Conservation (phyloP, 176 grass and related monocot genomes). For the Alopecurus myosuroides region DNA sequence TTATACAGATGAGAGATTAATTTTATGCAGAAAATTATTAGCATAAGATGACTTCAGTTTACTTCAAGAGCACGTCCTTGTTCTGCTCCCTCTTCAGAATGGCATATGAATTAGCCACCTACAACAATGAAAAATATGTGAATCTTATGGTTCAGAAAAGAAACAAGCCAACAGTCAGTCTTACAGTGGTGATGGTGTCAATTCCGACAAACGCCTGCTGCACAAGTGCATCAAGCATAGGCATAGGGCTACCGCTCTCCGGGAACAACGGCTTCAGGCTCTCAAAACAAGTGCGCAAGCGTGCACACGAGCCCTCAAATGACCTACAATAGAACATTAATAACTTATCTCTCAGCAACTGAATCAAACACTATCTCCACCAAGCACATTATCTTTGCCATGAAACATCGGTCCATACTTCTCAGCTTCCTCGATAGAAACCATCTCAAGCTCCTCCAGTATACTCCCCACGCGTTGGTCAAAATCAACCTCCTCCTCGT, state of each 20-base stretch:
- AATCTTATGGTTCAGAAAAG: background rate
- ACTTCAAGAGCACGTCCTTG: constrained; percentile 68
- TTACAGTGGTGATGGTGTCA: constrained; percentile 34
- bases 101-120: constrained; percentile 50
- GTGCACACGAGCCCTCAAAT: constrained; percentile 65
- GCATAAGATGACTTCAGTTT: background rate
- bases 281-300: constrained; percentile 63
- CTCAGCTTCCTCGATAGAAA: constrained; percentile 89
- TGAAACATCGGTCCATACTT: constrained; percentile 46
- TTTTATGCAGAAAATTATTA: constrained; percentile 21
- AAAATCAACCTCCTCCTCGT: constrained; percentile 60
- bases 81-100: constrained; percentile 64
- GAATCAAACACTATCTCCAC: background rate
- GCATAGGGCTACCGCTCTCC: constrained; percentile 58
- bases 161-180: background rate
- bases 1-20: constrained; percentile 6
- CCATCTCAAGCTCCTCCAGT: constrained; percentile 85
- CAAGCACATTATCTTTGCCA: constrained; percentile 2
- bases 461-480: constrained; percentile 72
- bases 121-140: constrained; percentile 9
- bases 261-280: constrained; percentile 72
- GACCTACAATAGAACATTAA: constrained; percentile 57
- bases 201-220: constrained; percentile 73
- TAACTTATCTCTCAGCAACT: constrained; percentile 2
- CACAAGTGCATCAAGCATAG: constrained; percentile 65